Conservation (phyloP, 139 green algal genomes). For the Chlorokybus atmophyticus region DNA sequence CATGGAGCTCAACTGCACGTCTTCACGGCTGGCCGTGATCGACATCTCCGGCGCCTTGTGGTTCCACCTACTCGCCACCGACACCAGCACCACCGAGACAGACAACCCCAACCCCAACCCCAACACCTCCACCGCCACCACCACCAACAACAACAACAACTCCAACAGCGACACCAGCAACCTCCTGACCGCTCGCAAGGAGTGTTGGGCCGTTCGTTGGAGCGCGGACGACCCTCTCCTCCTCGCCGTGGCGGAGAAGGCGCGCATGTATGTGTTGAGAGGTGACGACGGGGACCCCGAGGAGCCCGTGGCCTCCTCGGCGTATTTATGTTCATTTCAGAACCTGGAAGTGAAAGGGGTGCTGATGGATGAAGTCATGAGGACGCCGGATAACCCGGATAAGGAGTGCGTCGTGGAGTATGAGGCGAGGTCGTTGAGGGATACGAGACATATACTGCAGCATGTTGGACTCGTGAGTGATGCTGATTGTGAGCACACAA, state of each 20-base stretch:
- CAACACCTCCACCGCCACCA: too few relatives aligned
- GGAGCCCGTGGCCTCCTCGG: constrained; percentile 51
- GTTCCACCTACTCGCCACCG: constrained; percentile 48
- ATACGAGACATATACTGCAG: constrained; percentile 48
- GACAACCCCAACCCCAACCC: too few relatives aligned
- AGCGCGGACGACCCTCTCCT: constrained; percentile 56
- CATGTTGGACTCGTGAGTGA: constrained; percentile 24
- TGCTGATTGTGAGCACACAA: too few relatives aligned
- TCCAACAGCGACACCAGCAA: too few relatives aligned
- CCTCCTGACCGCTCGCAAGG: constrained; percentile 23
- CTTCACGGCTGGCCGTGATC: constrained; percentile 46
- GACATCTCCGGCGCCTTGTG: constrained; percentile 61
- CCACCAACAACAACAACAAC: too few relatives aligned
- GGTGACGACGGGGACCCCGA: constrained; percentile 55
- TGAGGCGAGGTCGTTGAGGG: constrained; percentile 44
- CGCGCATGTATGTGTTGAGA: constrained; percentile 60
- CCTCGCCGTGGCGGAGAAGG: constrained; percentile 74
- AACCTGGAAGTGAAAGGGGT: constrained; percentile 45
- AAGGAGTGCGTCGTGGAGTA: constrained; percentile 43
- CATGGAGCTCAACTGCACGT: constrained; percentile 58
- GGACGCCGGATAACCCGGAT: constrained; percentile 44
- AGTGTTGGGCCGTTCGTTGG: constrained; percentile 66
- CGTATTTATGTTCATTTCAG: constrained; percentile 52
- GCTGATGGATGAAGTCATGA: constrained; percentile 56
- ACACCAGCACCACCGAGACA: too few relatives aligned